phyloP scores from a whole-genome alignment of 176 grass and related monocot genomes.

The Ampelocalamus luodianensis region DNA sequence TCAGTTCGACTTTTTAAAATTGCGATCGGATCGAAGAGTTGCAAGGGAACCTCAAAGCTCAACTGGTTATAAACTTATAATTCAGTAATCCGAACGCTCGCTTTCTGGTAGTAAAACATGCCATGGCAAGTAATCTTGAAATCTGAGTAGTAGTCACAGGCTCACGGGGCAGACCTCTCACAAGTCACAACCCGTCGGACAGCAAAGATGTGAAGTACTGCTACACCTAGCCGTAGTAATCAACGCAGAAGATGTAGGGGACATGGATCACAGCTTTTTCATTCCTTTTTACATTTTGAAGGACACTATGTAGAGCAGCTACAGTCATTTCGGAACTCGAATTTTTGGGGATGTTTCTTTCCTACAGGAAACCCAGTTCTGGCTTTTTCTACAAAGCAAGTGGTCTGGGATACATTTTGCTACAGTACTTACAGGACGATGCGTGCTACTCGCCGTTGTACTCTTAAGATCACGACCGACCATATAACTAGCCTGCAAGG shows the following conservation, averaged over 20 bases:
- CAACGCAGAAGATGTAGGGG: not conserved
- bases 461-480: not conserved
- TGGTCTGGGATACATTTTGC: not conserved
- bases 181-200: not conserved
- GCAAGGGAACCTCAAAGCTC: not conserved
- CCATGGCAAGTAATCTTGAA: not conserved
- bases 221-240: not conserved
- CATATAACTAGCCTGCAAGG: constrained; percentile 17
- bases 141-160: not conserved
- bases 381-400: constrained; percentile 38
- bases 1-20: not conserved
- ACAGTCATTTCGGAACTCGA: not conserved
- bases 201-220: not conserved
- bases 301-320: not conserved
- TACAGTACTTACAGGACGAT: constrained; percentile 45
- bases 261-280: not conserved
- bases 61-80: not conserved
- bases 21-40: not conserved
- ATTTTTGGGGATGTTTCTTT: constrained; percentile 13
- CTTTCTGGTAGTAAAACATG: not conserved
- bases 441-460: not conserved
- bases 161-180: not conserved
- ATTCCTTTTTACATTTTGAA: not conserved
- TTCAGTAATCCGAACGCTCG: not conserved
- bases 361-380: not conserved